Base-by-base conservation (phyloP, 2,329 filamentous ascomycete genomes). In the Aciculosporium take region DNA sequence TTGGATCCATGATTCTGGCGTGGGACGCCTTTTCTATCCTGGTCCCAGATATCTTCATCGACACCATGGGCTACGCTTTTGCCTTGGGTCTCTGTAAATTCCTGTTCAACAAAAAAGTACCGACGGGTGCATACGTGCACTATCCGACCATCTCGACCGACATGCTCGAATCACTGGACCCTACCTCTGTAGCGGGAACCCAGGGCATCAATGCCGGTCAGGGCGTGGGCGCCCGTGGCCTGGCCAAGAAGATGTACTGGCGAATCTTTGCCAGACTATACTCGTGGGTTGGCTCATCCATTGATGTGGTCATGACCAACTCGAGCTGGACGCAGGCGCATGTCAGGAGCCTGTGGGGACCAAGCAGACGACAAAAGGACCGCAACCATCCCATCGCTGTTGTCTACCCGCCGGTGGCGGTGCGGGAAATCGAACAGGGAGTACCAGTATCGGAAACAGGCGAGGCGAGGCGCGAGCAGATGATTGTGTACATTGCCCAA, bases 11-110 rank as follows among this genome's bases (percentile, higher is more conserved):
- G 35, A 58, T 94, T 23, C 70, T 98, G 41, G 88, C 84, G 21
- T 91, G 85, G 70, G 89, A 98, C 55, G 89, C 89, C 9, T 91
- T 98, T 58, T 81, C 76, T n/a, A 74, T 95, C 3, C 71, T 96
- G 3, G 84, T 89, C 0, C 91, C 91, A 0, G 91, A 98, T 58
- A 74, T 96, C 40, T 94, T 96, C 58, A 71, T 98, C 52, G 91
- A 98, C 56, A 98, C 91, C 2, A 95, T 98, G 88, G 91, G 91
- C 47, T 98, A 95, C 55, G 87, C 89, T 21, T 98, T 96, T 57
- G 75, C 84, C 0, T 73, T 94, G 9, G 86, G 84, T 7, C 69
- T 95, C 3, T 83, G 72, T 60, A 91, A 87, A 56, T 72, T 83
- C 48, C 68, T 96, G 20, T 96, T 96, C 56, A 81, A 74, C 0